Conservation (phyloP, 257 asterid genomes). For the Solanum etuberosum region DNA sequence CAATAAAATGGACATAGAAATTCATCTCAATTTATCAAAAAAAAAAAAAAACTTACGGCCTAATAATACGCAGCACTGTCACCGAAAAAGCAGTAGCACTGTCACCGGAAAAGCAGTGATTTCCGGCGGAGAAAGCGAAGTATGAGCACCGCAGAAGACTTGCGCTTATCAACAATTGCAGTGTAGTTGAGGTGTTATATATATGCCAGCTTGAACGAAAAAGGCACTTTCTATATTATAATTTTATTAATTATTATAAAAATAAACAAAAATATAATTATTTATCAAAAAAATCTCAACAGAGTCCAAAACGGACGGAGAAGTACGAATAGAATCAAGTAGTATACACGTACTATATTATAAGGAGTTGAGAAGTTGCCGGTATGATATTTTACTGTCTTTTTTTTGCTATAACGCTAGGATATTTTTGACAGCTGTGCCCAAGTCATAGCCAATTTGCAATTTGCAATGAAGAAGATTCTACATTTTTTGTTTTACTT, state of each 20-base stretch:
- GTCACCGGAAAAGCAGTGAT: background rate
- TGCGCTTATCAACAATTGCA: slow-evolving; percentile 24
- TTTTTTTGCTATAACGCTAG: background rate
- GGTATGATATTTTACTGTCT: background rate
- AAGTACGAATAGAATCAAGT: background rate
- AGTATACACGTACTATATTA: background rate
- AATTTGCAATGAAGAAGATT: background rate
- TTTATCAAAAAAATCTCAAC: background rate
- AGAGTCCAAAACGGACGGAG: background rate
- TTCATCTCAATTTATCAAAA: background rate
- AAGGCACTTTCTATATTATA: background rate
- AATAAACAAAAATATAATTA: background rate
- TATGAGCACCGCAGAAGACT: slow-evolving; percentile 21
- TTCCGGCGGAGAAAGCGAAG: background rate
- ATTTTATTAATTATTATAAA: background rate
- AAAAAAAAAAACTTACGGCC: background rate
- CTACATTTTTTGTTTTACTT: background rate
- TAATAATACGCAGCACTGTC: slow-evolving; percentile 3
- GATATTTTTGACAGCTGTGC: background rate
- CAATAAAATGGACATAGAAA: background rate
- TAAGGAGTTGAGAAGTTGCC: background rate
- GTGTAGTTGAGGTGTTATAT: background rate
- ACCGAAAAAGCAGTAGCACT: slow-evolving; percentile 1
- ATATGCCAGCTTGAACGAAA: background rate
- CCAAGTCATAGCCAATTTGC: background rate